Evolutionary conservation across 1,284 basidiomycete species (phyloP), one percentile per base, ranked within the genome.

Genomic region (Leccinum griseonigrum): DNA sequence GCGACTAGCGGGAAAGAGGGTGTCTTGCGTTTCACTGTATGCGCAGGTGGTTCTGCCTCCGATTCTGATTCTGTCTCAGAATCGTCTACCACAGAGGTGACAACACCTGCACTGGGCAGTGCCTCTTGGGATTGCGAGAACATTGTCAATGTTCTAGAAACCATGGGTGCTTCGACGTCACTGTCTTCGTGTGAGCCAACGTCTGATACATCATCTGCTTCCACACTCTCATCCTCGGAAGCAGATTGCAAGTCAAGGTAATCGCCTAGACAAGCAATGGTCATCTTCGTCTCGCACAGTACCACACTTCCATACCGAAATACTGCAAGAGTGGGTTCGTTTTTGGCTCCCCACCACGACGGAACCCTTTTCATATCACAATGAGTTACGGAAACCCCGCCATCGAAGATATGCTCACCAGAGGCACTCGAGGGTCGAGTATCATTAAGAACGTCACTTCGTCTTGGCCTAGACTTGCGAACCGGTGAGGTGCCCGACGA

Each of bases 1-100:
- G 46, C 40, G 10, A 34, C 53, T 40, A 34, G 63, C 36, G 56
- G 36, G 38, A 52, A 64, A 8, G 63, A 66, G 16, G 66, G 73
- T 3, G 59, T 64, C 34, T 75, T 73, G 54, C 66, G 72, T 57
- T 75, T 74, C 57, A 43, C 13, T 36, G 59, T 32, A 32, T 62
- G 60, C 13, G 29, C 46, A 51, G 53, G 57, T 5, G 56, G 66
- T 36, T 63, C 68, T 43, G 36, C 55, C 29, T 77, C 76, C 3
- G 77, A 75, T 57, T 81, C 81, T 54, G 80, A 73, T 67, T 82
- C 82, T 7, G 83, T 84, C 18, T 70, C 74, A 26, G 79, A 81
- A 55, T 75, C 70, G 54, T 75, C 74, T 29, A 51, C 62, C 14
- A n/a, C 53, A 4, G 58, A 56, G 4, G 7, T 3, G 11, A 56